These are phyloP conservation scores for Xylona heveae DNA, from an alignment of 495 filamentous ascomycete genomes.

Conservation along the genomic window DNA sequence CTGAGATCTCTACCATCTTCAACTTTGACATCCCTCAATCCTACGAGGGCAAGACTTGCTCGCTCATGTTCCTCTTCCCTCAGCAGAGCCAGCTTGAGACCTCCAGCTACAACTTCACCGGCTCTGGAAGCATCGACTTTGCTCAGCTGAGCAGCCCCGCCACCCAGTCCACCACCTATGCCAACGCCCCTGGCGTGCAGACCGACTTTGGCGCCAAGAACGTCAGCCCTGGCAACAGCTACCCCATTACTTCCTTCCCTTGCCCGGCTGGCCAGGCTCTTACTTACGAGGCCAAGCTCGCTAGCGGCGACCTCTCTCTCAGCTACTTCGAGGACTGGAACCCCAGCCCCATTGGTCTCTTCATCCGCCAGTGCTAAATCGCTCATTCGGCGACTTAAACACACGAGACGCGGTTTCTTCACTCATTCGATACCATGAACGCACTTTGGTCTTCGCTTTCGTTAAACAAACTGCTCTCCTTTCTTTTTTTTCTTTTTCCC, in stretches of 20 bases:
- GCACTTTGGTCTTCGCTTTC: too few species aligned
- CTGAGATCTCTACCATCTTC: conserved; percentile 37
- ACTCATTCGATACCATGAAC: too few species aligned
- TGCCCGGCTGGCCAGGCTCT: conserved; percentile 33
- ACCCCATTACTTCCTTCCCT: conserved; percentile 28
- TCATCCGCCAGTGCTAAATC: too few species aligned
- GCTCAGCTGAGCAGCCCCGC: conserved; percentile 20
- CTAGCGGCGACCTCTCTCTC: conserved; percentile 28
- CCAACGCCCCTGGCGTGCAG: conserved; percentile 23
- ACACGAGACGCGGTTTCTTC: too few species aligned
- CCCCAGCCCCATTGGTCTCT: too few species aligned
- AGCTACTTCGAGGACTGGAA: conserved; percentile 43
- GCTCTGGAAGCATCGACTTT: conserved; percentile 33
- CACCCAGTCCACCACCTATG: conserved; percentile 24
- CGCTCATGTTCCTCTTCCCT: conserved; percentile 46
- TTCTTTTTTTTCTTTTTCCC: too few species aligned
- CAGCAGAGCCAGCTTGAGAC: conserved; percentile 26
- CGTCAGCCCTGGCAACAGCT: conserved; percentile 31
- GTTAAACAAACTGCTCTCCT: too few species aligned
- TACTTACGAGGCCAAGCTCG: conserved; percentile 29
- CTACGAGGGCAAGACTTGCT: conserved; percentile 35
- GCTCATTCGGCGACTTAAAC: too few species aligned
- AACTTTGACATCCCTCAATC: conserved; percentile 42
- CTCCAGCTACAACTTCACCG: conserved; percentile 32
- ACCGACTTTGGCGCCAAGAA: conserved; percentile 23